Conservation (phyloP, 2,329 filamentous ascomycete genomes). For the Trichoderma citrinoviride region DNA sequence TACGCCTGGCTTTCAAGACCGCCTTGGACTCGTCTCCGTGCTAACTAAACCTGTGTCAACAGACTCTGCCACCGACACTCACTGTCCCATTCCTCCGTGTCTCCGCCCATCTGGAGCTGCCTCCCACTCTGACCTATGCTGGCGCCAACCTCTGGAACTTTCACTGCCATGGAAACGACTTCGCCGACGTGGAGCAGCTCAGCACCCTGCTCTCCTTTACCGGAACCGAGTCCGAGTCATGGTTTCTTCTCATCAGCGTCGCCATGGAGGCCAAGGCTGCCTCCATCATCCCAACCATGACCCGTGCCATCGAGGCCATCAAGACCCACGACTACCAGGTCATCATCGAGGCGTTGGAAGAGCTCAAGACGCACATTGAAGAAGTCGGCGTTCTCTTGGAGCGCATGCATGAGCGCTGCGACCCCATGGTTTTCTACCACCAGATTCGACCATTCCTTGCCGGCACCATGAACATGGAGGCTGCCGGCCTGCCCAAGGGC, state of each 20-base stretch:
- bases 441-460: slow-evolving; percentile 84
- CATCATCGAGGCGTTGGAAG: slow-evolving; percentile 62
- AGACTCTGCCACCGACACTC: slow-evolving; percentile 70
- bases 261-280: slow-evolving; percentile 85
- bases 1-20: slow-evolving; percentile 33
- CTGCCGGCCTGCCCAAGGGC: slow-evolving; percentile 77
- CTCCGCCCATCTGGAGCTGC: slow-evolving; percentile 72
- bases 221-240: slow-evolving; percentile 84
- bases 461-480: slow-evolving; percentile 88
- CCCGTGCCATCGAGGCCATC: slow-evolving; percentile 70
- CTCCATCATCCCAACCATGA: slow-evolving; percentile 71
- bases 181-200: slow-evolving; percentile 67
- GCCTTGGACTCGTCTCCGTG: neutral
- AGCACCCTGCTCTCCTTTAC: slow-evolving; percentile 78
- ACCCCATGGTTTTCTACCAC: slow-evolving; percentile 85
- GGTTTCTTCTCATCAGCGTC: slow-evolving; percentile 89
- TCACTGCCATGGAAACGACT: slow-evolving; percentile 51
- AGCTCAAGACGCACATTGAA: slow-evolving; percentile 65
- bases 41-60: neutral
- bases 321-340: slow-evolving; percentile 56
- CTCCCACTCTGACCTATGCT: slow-evolving; percentile 87
- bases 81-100: slow-evolving; percentile 73
- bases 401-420: slow-evolving; percentile 86
- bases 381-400: slow-evolving; percentile 66
- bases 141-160: slow-evolving; percentile 90